These are phyloP conservation scores for Metarhizium robertsii DNA, from an alignment of 2,329 filamentous ascomycete species.

Conservation along the genomic window DNA sequence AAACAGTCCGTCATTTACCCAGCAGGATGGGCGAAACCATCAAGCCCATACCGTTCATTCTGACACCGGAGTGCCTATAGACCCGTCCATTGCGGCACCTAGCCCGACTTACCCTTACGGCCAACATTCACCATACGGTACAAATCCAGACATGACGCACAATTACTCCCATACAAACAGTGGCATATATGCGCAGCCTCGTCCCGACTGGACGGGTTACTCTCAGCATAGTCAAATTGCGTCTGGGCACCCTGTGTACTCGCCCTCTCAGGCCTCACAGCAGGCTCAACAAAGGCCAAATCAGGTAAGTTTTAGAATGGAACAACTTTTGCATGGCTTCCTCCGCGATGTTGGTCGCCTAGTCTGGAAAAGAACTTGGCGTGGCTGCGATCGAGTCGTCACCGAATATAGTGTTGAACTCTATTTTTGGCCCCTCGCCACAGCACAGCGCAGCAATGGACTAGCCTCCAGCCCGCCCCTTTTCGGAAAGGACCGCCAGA, in stretches of 20 bases:
- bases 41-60: slow-evolving; percentile 73
- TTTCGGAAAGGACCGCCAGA: neutral
- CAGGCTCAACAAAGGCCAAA: slow-evolving; percentile 45
- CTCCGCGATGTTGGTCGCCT: neutral
- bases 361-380: neutral
- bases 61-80: slow-evolving; percentile 97
- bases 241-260: slow-evolving; percentile 44
- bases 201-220: slow-evolving; percentile 69
- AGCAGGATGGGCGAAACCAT: slow-evolving; percentile 73
- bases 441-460: neutral
- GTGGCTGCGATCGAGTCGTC: neutral
- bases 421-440: neutral
- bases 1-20: slow-evolving; percentile 94
- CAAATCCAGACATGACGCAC: slow-evolving; percentile 79
- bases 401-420: neutral
- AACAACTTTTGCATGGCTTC: neutral
- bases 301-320: slow-evolving; percentile 41
- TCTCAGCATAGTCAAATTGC: slow-evolving; percentile 44
- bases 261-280: slow-evolving; percentile 45
- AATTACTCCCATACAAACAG: slow-evolving; percentile 55
- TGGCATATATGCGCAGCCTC: slow-evolving; percentile 57
- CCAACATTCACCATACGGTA: slow-evolving; percentile 80
- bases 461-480: neutral
- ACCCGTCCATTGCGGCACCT: slow-evolving; percentile 91
- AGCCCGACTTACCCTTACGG: slow-evolving; percentile 82